Evolutionary conservation across 2,329 filamentous ascomycete genomes (phyloP).

Genomic region (Epichloe coenophiala): DNA sequence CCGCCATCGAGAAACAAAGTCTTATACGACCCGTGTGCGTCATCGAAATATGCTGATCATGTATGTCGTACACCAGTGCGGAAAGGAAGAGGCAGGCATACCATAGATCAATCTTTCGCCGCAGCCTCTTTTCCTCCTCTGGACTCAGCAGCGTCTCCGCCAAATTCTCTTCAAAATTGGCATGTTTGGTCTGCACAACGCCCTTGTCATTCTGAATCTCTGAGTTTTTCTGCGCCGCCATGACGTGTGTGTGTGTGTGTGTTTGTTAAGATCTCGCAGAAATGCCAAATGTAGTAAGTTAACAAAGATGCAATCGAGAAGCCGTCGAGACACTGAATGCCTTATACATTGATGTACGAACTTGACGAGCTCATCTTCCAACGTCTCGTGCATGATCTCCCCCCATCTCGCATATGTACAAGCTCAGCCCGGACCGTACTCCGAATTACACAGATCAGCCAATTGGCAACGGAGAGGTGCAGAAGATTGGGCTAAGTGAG

Average conservation of each 20-base stretch:
- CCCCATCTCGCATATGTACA: too few relatives aligned
- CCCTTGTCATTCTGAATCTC: neutral
- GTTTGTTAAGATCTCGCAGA: neutral
- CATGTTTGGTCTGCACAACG: neutral
- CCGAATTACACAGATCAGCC: too few relatives aligned
- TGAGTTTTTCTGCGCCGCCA: neutral
- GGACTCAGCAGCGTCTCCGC: slow-evolving; percentile 9
- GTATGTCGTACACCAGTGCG: too few relatives aligned
- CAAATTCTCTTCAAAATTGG: neutral
- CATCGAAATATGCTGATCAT: too few relatives aligned
- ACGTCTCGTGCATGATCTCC: too few relatives aligned
- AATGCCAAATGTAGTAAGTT: neutral
- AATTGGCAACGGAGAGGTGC: too few relatives aligned
- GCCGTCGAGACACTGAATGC: neutral
- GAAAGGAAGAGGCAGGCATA: slow-evolving; percentile 22
- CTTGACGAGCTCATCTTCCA: too few relatives aligned
- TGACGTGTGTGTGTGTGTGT: neutral
- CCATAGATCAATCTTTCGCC: slow-evolving; percentile 45
- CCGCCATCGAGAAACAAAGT: too few relatives aligned
- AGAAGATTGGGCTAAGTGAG: too few relatives aligned
- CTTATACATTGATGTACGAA: neutral
- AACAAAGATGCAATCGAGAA: neutral
- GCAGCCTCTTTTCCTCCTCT: slow-evolving; percentile 33
- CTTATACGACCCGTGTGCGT: too few relatives aligned
- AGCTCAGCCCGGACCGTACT: too few relatives aligned